Percentiles rank a stretch among this genome's conserved stretches.
These are phyloP conservation scores for Eutypella sp. DNA, from an alignment of 2,329 filamentous ascomycete genomes.

Conservation along the genomic window DNA sequence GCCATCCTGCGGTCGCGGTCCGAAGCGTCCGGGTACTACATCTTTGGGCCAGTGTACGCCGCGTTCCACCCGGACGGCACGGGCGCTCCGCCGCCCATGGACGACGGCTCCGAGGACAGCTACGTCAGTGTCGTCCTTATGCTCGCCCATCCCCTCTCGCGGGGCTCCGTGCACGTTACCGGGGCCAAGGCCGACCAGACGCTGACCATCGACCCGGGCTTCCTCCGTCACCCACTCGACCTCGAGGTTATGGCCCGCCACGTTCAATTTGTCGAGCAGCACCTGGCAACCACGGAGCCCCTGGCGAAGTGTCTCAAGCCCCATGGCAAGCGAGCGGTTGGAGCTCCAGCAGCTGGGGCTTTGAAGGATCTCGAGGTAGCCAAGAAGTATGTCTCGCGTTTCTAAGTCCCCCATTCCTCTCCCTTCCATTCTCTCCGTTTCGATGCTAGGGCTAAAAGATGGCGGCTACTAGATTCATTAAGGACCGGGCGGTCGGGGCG, in stretches of 20 bases:
- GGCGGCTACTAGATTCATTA: constrained; percentile 2
- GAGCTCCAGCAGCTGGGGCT: neutral
- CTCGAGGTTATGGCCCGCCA: constrained; percentile 6
- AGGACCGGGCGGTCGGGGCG: constrained; percentile 1
- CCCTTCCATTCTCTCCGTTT: neutral
- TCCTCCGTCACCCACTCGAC: constrained; percentile 3
- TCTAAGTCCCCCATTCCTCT: neutral
- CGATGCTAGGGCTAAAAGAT: neutral
- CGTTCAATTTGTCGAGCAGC: neutral
- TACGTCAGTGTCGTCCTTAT: constrained; percentile 4
- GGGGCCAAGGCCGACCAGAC: neutral
- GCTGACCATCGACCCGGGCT: neutral
- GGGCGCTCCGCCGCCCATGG: neutral
- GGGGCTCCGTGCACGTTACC: constrained; percentile 5
- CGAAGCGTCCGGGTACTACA: constrained; percentile 7
- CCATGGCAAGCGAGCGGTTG: neutral
- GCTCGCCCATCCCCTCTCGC: constrained; percentile 7
- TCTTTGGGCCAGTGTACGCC: constrained; percentile 1
- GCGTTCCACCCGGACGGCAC: constrained; percentile 1
- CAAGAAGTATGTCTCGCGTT: constrained; percentile 2
- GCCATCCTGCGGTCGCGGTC: constrained; percentile 5
- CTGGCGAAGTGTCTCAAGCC: neutral
- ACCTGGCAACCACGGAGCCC: neutral
- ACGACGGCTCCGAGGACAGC: constrained; percentile 1
- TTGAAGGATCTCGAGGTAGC: constrained; percentile 3